A percentile compares a stretch with the other conserved stretches of the same genome.
Conservation (phyloP, 148 eudicot genomes). For the Gaultheria prostrata region DNA sequence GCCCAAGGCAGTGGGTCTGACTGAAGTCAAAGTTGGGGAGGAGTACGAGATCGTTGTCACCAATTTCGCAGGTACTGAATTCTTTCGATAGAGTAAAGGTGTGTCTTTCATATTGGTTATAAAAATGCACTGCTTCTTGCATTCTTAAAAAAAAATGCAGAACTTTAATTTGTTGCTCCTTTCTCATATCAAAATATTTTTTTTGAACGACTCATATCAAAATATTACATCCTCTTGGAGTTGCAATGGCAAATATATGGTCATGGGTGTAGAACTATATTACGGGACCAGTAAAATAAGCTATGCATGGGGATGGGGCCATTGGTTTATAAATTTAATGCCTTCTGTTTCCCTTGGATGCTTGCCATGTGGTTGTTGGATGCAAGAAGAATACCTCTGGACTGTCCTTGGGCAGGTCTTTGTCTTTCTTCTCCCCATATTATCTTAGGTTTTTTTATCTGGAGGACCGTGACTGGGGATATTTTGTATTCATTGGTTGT, state of each 20-base stretch:
- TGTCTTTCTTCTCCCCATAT: neutral
- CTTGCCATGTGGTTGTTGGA: constrained; percentile 13
- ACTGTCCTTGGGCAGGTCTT: constrained; percentile 13
- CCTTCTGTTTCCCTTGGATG: constrained; percentile 6
- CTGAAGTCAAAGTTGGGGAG: constrained; percentile 81
- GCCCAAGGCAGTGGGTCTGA: constrained; percentile 58
- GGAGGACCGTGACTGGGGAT: neutral
- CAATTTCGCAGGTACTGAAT: constrained; percentile 69
- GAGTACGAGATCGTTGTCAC: constrained; percentile 87
- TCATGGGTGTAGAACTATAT: neutral
- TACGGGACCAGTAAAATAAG: neutral
- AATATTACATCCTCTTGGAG: neutral
- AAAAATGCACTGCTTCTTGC: neutral
- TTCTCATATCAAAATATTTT: neutral
- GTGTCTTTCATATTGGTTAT: neutral
- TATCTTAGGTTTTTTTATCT: neutral
- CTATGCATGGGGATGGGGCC: neutral
- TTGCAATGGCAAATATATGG: neutral
- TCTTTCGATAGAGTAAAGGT: neutral
- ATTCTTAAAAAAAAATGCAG: neutral
- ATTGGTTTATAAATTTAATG: neutral
- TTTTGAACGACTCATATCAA: no score
- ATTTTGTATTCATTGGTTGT: neutral
- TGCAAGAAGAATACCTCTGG: neutral
- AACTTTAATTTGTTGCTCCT: neutral